phyloP scores from a whole-genome alignment of 768 basidiomycete species.

The Tremella mesenterica region DNA sequence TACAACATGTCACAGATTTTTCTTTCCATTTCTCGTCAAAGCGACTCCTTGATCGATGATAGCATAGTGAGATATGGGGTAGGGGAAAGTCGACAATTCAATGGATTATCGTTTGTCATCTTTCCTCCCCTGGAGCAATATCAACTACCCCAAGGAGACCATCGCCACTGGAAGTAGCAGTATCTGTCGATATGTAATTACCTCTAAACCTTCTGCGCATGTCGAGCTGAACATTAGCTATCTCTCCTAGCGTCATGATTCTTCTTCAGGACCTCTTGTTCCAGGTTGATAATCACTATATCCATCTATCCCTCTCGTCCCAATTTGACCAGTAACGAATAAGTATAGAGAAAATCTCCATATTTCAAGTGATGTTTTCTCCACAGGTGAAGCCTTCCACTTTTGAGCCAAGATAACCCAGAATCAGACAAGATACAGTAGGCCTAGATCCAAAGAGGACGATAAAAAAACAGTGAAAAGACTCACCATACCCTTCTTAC shows the following conservation, averaged over 20 bases:
- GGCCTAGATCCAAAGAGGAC: neutral
- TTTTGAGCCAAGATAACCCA: neutral
- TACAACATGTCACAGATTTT: neutral
- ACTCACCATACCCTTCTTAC: conserved; percentile 44
- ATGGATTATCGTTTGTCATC: neutral
- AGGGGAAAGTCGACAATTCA: neutral
- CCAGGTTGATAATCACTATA: no score
- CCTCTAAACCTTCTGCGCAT: conserved; percentile 43
- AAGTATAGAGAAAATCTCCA: no score
- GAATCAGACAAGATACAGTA: neutral
- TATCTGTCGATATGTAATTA: conserved; percentile 32
- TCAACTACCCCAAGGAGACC: neutral
- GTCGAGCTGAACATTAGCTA: conserved; percentile 29
- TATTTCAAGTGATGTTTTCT: no score
- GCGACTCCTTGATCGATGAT: no score
- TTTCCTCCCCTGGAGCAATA: conserved; percentile 1
- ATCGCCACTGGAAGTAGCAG: conserved; percentile 9
- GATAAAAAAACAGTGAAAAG: neutral
- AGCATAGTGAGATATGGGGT: neutral
- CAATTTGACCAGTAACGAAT: no score
- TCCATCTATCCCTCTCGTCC: no score
- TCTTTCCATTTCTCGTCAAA: neutral
- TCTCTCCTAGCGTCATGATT: no score
- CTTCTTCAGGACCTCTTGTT: no score
- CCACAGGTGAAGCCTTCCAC: neutral